Percentiles rank a stretch among this genome's conserved stretches.
Evolutionary conservation across 371 early-diverging fungal species (phyloP).

Genomic region (Apophysomyces elegans): DNA sequence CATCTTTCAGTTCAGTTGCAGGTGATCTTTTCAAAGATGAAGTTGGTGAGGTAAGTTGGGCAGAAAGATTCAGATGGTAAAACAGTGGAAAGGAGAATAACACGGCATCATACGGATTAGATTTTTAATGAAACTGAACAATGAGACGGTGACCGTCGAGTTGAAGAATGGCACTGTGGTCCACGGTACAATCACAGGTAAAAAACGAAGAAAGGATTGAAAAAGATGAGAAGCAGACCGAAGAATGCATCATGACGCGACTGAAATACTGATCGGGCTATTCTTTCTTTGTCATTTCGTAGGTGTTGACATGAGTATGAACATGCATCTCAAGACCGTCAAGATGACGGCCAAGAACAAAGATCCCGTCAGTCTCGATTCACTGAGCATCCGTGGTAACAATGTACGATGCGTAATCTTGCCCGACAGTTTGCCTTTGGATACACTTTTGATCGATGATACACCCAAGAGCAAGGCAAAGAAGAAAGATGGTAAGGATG

Average conservation of each 20-base stretch:
- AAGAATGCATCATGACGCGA: not conserved
- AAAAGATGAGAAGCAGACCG: not conserved
- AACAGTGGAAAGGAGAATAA: not conserved
- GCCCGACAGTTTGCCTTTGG: constrained; percentile 94
- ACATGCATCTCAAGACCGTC: constrained; percentile 97
- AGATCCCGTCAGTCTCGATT: constrained; percentile 90
- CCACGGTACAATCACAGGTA: constrained; percentile 92
- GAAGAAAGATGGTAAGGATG: constrained; percentile 53
- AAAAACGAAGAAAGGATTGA: constrained; percentile 18
- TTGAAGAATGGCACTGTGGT: constrained; percentile 96
- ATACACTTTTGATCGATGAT: constrained; percentile 96
- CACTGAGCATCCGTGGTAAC: constrained; percentile 93
- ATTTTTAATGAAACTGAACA: constrained; percentile 94
- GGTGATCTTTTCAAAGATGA: constrained; percentile 9
- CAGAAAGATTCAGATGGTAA: not conserved
- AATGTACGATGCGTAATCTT: constrained; percentile 94
- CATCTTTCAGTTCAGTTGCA: not conserved
- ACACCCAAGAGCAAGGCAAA: constrained; percentile 90
- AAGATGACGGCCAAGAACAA: constrained; percentile 97
- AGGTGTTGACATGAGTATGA: constrained; percentile 99
- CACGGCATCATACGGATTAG: constrained; percentile 39
- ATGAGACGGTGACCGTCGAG: constrained; percentile 95
- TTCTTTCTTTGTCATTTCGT: not conserved
- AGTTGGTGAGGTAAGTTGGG: constrained; percentile 6
- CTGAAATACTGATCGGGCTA: constrained; percentile 1